Evolutionary conservation across 2,329 filamentous ascomycete species (phyloP).

Genomic region (Hymenoscyphus occultus): DNA sequence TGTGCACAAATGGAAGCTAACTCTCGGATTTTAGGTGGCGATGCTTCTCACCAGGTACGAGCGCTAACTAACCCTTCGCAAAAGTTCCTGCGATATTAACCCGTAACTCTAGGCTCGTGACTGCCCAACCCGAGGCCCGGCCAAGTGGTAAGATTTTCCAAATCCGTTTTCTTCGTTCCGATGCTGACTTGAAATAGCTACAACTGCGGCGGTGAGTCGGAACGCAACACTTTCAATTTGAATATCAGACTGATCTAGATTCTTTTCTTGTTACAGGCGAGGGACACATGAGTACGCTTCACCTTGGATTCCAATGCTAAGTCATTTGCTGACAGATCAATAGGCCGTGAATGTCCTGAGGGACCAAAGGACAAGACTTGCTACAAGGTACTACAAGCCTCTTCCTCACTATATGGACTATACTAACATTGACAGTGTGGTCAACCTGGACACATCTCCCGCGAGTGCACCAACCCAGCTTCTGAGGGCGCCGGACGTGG

Average conservation of each 20-base stretch:
- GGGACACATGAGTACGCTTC: constrained; percentile 72
- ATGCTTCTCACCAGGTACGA: constrained; percentile 69
- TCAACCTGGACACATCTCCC: constrained; percentile 84
- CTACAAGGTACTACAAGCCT: constrained; percentile 49
- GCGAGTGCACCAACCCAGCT: constrained; percentile 53
- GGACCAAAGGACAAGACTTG: constrained; percentile 84
- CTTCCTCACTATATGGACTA: not conserved
- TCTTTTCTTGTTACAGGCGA: constrained; percentile 42
- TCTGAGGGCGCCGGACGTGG: constrained; percentile 34
- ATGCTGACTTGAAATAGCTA: constrained; percentile 52
- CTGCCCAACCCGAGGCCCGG: constrained; percentile 78
- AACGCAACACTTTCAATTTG: constrained; percentile 21
- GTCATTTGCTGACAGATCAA: constrained; percentile 23
- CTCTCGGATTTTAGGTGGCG: constrained; percentile 56
- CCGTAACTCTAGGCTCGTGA: constrained; percentile 64
- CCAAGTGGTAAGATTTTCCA: constrained; percentile 65
- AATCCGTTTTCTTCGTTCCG: not conserved
- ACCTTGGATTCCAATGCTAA: constrained; percentile 26
- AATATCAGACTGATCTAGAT: constrained; percentile 34
- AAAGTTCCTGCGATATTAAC: constrained; percentile 19
- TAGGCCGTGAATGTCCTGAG: constrained; percentile 86
- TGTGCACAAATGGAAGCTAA: constrained; percentile 32
- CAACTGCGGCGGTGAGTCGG: constrained; percentile 70
- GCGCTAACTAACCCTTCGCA: constrained; percentile 30
- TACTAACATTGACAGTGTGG: constrained; percentile 54